These are phyloP conservation scores for Neonectria punicea DNA, from an alignment of 2,329 filamentous ascomycete genomes.

Conservation along the genomic window DNA sequence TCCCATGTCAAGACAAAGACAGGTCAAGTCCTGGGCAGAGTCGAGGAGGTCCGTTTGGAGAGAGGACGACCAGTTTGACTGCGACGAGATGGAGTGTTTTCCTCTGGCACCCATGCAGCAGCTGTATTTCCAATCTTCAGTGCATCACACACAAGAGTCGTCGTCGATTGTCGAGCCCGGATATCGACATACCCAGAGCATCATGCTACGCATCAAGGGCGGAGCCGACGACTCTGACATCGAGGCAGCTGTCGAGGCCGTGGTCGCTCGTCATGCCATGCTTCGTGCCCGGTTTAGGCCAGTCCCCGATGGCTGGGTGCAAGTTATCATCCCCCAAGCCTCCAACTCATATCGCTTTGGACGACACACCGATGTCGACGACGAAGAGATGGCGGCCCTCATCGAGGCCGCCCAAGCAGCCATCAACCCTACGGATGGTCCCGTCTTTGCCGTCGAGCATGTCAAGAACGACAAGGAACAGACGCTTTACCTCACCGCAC, in stretches of 20 bases:
- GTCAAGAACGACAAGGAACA: conserved; percentile 59
- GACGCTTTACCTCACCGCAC: conserved; percentile 60
- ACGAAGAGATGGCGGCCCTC: conserved; percentile 54
- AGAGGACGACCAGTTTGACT: conserved; percentile 36
- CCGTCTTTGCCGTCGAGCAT: conserved; percentile 61
- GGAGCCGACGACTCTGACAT: conserved; percentile 55
- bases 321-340: conserved; percentile 54
- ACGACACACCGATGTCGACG: conserved; percentile 53
- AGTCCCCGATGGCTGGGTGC: conserved; percentile 56
- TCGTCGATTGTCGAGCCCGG: conserved; percentile 47
- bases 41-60: conserved; percentile 40
- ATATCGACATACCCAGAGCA: conserved; percentile 62
- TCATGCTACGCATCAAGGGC: conserved; percentile 58
- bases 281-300: conserved; percentile 58
- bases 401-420: conserved; percentile 54
- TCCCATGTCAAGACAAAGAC: conserved; percentile 6
- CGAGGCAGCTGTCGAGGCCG: conserved; percentile 58
- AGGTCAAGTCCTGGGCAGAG: conserved; percentile 29
- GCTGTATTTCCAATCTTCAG: conserved; percentile 61
- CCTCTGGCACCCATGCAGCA: conserved; percentile 65
- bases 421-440: conserved; percentile 61
- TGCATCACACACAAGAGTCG: conserved; percentile 50
- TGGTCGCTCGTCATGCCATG: conserved; percentile 63
- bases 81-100: conserved; percentile 51
- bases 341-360: conserved; percentile 56